Conservation (phyloP, 768 basidiomycete genomes). For the Boletus tylopilopsis region DNA sequence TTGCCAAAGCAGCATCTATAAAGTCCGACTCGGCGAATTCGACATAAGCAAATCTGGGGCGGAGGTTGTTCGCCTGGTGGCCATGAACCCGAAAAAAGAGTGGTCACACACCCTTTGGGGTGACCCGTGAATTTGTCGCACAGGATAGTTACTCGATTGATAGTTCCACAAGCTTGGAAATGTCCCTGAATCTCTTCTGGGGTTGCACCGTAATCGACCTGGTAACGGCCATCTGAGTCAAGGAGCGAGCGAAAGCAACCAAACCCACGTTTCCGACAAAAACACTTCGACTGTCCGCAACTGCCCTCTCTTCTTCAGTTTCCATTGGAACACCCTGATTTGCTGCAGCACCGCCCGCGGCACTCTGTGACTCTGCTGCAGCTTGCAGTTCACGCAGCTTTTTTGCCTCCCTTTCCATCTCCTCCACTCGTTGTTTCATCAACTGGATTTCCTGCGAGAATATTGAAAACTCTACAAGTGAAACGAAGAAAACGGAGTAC, state of each 20-base stretch:
- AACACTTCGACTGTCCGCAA: constrained; percentile 81
- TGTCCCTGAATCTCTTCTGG: constrained; percentile 98
- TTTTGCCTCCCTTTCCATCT: constrained; percentile 90
- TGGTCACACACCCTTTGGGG: constrained; percentile 79
- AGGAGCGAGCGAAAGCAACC: constrained; percentile 8
- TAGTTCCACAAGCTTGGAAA: constrained; percentile 96
- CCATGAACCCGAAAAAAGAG: constrained; percentile 11
- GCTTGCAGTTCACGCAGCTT: constrained; percentile 86
- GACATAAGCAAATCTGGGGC: constrained; percentile 88
- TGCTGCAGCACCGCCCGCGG: constrained; percentile 42
- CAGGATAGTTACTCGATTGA: constrained; percentile 97
- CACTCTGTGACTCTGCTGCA: constrained; percentile 58
- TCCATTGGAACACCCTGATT: constrained; percentile 55
- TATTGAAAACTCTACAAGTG: constrained; percentile 11
- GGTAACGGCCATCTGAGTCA: constrained; percentile 7
- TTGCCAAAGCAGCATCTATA: constrained; percentile 84
- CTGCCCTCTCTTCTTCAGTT: constrained; percentile 79
- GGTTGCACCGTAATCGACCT: constrained; percentile 98
- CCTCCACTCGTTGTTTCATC: constrained; percentile 90
- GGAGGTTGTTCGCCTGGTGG: constrained; percentile 8
- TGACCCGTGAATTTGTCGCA: constrained; percentile 99
- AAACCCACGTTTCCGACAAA: constrained; percentile 93
- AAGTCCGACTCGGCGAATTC: constrained; percentile 94
- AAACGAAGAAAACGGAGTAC: constrained; percentile 28
- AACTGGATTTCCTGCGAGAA: constrained; percentile 71